Percentiles rank a stretch among this genome's conserved stretches.
phyloP scores from a whole-genome alignment of 805 yeast species.

The Dipodascopsis uninucleata region DNA sequence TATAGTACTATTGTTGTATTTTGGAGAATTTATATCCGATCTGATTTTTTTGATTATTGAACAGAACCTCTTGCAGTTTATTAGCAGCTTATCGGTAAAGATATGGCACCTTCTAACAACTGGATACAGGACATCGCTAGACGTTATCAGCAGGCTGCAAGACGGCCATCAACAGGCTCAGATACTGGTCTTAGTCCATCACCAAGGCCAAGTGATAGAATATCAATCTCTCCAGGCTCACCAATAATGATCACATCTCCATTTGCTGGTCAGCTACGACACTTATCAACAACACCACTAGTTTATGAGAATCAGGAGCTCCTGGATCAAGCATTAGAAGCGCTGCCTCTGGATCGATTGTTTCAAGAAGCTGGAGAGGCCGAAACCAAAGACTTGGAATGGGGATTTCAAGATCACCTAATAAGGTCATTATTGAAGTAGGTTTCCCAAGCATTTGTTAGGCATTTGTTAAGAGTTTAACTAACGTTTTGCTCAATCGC shows the following conservation, averaged over 20 bases:
- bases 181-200: neutral
- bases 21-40: no score
- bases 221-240: no score
- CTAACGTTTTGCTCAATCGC: neutral
- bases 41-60: no score
- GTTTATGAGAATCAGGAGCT: slow-evolving; percentile 44
- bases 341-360: slow-evolving; percentile 57
- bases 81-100: no score
- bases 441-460: no score
- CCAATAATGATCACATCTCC: neutral
- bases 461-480: neutral
- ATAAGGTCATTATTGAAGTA: slow-evolving; percentile 50
- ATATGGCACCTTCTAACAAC: no score
- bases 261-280: slow-evolving; percentile 3
- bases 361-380: slow-evolving; percentile 57
- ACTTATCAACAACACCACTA: slow-evolving; percentile 26
- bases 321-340: slow-evolving; percentile 58
- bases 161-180: neutral
- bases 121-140: slow-evolving; percentile 2
- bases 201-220: no score
- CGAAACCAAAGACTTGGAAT: slow-evolving; percentile 30
- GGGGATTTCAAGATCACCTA: slow-evolving; percentile 53
- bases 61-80: no score
- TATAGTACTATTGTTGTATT: no score
- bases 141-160: neutral